A percentile compares a stretch with the other conserved stretches of the same genome.
Conservation (phyloP, 768 basidiomycete genomes). For the Termitomyces sp. region DNA sequence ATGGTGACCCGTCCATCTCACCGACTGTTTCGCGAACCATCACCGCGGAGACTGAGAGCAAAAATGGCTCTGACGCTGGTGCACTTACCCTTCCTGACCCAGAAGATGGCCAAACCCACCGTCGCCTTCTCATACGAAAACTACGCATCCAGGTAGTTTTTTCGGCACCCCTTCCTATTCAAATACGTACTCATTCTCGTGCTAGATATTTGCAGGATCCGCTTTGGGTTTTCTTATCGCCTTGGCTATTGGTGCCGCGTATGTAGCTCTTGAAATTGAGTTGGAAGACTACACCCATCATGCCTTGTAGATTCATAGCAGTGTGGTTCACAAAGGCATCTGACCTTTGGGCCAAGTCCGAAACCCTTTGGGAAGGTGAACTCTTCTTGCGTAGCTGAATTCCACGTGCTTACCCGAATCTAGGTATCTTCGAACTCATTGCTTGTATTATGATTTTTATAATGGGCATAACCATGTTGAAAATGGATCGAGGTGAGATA, state of each 20-base stretch:
- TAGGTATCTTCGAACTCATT: constrained; percentile 69
- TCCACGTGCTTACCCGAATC: background rate
- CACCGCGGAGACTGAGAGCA: constrained; percentile 21
- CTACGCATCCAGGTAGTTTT: constrained; percentile 61
- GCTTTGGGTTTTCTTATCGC: constrained; percentile 75
- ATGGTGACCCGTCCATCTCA: constrained; percentile 31
- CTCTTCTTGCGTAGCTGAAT: constrained; percentile 15
- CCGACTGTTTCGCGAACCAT: constrained; percentile 13
- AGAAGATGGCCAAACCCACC: constrained; percentile 29
- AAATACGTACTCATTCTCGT: background rate
- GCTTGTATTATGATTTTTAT: constrained; percentile 82
- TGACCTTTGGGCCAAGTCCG: constrained; percentile 81
- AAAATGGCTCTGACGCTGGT: constrained; percentile 23
- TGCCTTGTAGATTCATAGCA: constrained; percentile 64
- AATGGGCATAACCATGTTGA: constrained; percentile 94
- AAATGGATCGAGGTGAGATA: constrained; percentile 71
- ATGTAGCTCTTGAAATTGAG: constrained; percentile 13
- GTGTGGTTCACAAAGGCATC: constrained; percentile 92
- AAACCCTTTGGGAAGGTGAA: constrained; percentile 91
- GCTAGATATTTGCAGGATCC: constrained; percentile 76
- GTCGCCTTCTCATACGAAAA: constrained; percentile 56
- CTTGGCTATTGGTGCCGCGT: constrained; percentile 81
- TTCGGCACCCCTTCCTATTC: background rate
- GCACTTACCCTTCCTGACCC: constrained; percentile 3
- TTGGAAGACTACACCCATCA: background rate